phyloP scores from a whole-genome alignment of 2,329 filamentous ascomycete genomes.

The Colletotrichum echinochloae region DNA sequence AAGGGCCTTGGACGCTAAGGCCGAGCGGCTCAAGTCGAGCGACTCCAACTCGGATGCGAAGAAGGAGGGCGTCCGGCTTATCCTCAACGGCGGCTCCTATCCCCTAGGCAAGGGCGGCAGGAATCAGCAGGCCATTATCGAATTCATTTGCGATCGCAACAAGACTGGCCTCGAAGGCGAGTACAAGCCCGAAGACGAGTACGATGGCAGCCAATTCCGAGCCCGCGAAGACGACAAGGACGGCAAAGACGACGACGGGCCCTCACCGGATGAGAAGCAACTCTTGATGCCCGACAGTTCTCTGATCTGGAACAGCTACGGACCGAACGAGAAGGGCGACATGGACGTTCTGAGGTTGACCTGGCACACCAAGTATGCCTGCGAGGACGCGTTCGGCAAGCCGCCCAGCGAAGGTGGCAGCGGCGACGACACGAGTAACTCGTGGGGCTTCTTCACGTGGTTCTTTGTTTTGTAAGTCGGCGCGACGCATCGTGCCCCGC shows the following conservation, averaged over 20 bases:
- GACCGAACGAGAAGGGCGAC: constrained; percentile 65
- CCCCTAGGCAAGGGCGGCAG: constrained; percentile 65
- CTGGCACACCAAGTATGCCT: constrained; percentile 91
- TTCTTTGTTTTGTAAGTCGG: constrained; percentile 86
- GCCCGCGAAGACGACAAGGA: constrained; percentile 47
- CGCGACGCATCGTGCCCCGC: not conserved
- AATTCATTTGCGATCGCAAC: constrained; percentile 84
- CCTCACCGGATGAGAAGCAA: constrained; percentile 57
- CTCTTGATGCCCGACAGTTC: constrained; percentile 69
- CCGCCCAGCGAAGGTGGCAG: constrained; percentile 56
- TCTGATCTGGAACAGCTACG: constrained; percentile 82
- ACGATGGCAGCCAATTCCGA: constrained; percentile 52
- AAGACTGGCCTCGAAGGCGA: constrained; percentile 81
- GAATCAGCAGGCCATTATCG: constrained; percentile 81
- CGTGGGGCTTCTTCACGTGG: constrained; percentile 99
- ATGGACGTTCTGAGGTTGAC: constrained; percentile 77
- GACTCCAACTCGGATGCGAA: constrained; percentile 73
- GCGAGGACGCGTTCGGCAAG: constrained; percentile 64
- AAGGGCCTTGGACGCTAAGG: constrained; percentile 71
- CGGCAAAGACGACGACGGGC: constrained; percentile 53
- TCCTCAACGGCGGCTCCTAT: constrained; percentile 72
- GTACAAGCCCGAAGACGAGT: constrained; percentile 67
- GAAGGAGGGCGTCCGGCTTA: constrained; percentile 78
- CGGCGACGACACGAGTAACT: constrained; percentile 58
- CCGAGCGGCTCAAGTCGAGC: constrained; percentile 73